Percentiles rank a stretch among this genome's conserved stretches.
These are phyloP conservation scores for Cercospora sp. DNA, from an alignment of 2,329 filamentous ascomycete species.

Conservation along the genomic window DNA sequence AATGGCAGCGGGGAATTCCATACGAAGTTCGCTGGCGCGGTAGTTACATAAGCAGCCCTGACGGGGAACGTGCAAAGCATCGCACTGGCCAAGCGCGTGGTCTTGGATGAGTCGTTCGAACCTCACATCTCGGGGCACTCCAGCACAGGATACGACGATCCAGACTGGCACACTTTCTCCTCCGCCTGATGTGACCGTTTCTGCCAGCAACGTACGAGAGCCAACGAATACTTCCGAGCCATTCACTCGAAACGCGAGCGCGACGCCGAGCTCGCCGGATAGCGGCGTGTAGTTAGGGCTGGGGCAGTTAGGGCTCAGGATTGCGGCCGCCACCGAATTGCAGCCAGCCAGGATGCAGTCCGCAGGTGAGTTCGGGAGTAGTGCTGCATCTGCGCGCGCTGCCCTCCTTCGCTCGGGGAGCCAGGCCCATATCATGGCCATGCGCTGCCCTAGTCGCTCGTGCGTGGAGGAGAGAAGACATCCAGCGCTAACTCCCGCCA, in stretches of 20 bases:
- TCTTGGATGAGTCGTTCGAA: neutral
- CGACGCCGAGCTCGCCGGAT: neutral
- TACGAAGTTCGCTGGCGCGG: neutral
- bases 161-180: neutral
- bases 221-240: neutral
- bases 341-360: neutral
- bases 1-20: neutral
- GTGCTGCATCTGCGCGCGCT: neutral
- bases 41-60: neutral
- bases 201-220: neutral
- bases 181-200: neutral
- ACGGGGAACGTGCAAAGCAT: neutral
- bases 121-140: neutral
- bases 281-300: neutral
- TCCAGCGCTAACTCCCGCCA: slow-evolving; percentile 15
- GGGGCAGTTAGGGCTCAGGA: neutral
- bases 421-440: neutral
- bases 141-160: neutral
- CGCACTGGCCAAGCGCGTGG: neutral
- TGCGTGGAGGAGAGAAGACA: neutral
- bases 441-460: neutral
- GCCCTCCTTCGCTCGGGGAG: neutral
- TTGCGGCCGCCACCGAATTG: neutral
- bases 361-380: neutral
- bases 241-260: neutral